Conservation (phyloP, 257 asterid genomes). For the Solanum sejunctum region DNA sequence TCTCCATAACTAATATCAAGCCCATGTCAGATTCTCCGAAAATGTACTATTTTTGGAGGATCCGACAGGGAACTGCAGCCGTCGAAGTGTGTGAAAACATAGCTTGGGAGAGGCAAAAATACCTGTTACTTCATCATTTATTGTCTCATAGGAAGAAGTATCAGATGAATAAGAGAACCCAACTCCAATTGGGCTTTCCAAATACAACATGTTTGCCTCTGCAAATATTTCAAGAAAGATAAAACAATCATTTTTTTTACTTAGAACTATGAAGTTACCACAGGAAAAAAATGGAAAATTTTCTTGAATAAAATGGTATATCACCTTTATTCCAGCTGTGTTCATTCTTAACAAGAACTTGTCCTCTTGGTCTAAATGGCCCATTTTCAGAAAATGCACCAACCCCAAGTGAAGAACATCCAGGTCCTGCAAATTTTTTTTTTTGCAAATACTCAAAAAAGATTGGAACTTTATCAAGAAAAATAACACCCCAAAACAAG, state of each 20-base stretch:
- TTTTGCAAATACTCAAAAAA: not conserved
- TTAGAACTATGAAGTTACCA: not conserved
- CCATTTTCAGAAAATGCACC: slow-evolving; percentile 82
- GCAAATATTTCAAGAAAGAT: slow-evolving; percentile 4
- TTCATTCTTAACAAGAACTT: slow-evolving; percentile 33
- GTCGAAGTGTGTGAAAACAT: not conserved
- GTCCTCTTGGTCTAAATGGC: slow-evolving; percentile 53
- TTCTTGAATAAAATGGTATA: not conserved
- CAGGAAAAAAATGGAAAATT: not conserved
- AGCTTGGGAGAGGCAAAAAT: not conserved
- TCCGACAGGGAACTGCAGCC: not conserved
- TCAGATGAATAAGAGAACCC: slow-evolving; percentile 54
- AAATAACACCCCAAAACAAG: not conserved
- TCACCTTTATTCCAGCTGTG: slow-evolving; percentile 67
- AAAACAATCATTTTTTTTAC: not conserved
- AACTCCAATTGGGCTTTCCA: slow-evolving; percentile 66
- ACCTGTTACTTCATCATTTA: slow-evolving; percentile 57
- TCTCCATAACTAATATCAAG: not conserved
- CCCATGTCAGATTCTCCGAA: not conserved
- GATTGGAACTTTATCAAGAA: not conserved
- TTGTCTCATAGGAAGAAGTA: slow-evolving; percentile 27
- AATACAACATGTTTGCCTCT: slow-evolving; percentile 66
- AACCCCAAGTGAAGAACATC: slow-evolving; percentile 67
- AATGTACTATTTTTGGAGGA: not conserved
- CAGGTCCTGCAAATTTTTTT: slow-evolving; percentile 38